phyloP scores from a whole-genome alignment of 768 basidiomycete species.

The Tricholoma matsutake region DNA sequence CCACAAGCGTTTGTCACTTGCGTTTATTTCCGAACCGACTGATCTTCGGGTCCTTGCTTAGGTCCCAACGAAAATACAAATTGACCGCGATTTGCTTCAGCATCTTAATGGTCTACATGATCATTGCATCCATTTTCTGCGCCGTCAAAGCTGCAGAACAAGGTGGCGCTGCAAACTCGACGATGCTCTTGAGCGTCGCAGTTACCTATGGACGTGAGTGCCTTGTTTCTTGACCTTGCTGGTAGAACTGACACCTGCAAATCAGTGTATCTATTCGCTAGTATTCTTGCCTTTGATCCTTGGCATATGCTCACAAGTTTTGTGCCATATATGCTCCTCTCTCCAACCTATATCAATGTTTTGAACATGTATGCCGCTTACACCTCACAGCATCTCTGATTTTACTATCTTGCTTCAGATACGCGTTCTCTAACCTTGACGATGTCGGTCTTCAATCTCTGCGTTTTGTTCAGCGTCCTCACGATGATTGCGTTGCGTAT shows the following conservation, averaged over 20 bases:
- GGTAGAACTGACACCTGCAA: neutral
- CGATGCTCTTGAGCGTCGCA: slow-evolving; percentile 84
- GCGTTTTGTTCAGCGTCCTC: slow-evolving; percentile 7
- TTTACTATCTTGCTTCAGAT: slow-evolving; percentile 40
- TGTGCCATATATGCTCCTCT: slow-evolving; percentile 81
- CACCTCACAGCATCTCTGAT: slow-evolving; percentile 8
- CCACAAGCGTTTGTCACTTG: slow-evolving; percentile 65
- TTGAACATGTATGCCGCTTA: slow-evolving; percentile 60
- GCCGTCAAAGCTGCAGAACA: slow-evolving; percentile 68
- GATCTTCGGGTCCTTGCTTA: slow-evolving; percentile 23
- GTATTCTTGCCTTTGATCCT: slow-evolving; percentile 86
- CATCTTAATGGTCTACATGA: slow-evolving; percentile 78
- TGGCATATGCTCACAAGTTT: slow-evolving; percentile 97
- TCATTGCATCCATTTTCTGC: slow-evolving; percentile 80
- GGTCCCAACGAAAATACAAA: slow-evolving; percentile 85
- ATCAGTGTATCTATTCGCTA: slow-evolving; percentile 72
- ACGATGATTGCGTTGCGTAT: neutral
- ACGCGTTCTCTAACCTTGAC: slow-evolving; percentile 83
- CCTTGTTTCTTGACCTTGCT: neutral
- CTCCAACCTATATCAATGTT: slow-evolving; percentile 77
- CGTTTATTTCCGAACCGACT: slow-evolving; percentile 6
- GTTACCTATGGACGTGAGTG: slow-evolving; percentile 76
- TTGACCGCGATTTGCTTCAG: slow-evolving; percentile 71
- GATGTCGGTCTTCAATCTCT: slow-evolving; percentile 50
- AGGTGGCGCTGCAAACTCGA: slow-evolving; percentile 60